Evolutionary conservation across 139 green algal genomes (phyloP), one percentile per base, ranked within the genome.

Genomic region (Micractinium conductrix): DNA sequence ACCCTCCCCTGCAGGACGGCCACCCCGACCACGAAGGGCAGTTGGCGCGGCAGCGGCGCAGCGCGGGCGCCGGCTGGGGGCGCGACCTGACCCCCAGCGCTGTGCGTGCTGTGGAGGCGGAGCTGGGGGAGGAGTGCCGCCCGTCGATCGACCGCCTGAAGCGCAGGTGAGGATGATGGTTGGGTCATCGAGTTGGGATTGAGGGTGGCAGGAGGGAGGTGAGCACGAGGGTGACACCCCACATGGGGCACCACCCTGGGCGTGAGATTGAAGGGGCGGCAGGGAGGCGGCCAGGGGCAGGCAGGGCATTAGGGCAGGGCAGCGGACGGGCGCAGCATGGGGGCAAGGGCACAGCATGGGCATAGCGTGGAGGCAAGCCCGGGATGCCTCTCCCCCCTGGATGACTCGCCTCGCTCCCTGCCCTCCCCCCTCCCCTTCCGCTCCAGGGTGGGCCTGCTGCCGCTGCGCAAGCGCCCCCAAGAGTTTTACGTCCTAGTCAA

Each of bases 381-480:
- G n/a, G n/a, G n/a, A n/a, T n/a, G n/a, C n/a, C 53, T 58, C 48
- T 58, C 16, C 48, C 10, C 53, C 24, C 53, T 62, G 5, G 7
- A 4, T 62, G 48, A 14, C 48, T 62, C 26, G 8, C 53, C 53
- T 62, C 28, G 30, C 10, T 63, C 12, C 12, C 43, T 10, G 7
- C 4, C 44, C 48, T 5, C 33, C 19, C 48, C 28, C 44, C 37
- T 43, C 58, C 26, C 38, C 42, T 28, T 26, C 28, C 53, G 4
- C 0, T 80, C 60, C 72, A 88, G 85, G 71, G 85, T 88, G 58
- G 85, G 85, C 62, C 82, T 88, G 78, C 85, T 88, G 70, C 85
- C 85, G 35, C 42, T 84, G 26, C 58, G 75, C 24, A 80, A 86
- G 62, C 74, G 85, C n/a, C 74, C 70, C 19, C 62, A 50, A 14